These are phyloP conservation scores for Syzygium aromaticum DNA, from an alignment of 345 rosid species.

Conservation along the genomic window DNA sequence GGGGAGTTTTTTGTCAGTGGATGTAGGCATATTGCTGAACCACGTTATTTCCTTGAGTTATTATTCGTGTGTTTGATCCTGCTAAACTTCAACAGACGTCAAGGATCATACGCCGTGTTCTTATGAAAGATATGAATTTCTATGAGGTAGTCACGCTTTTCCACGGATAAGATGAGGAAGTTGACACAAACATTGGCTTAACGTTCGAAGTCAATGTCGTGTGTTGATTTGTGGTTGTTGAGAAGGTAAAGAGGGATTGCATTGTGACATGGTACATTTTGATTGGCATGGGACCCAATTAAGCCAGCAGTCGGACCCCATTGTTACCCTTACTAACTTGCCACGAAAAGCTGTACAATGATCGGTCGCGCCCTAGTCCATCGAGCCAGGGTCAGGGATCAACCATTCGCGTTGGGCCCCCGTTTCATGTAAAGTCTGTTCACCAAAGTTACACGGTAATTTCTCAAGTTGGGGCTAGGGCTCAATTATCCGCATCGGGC, in stretches of 20 bases:
- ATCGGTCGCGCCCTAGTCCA: not conserved
- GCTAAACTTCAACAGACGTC: no score
- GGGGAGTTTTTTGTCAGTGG: no score
- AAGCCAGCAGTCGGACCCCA: not conserved
- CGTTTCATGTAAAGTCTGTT: not conserved
- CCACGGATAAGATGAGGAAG: not conserved
- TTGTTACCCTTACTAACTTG: fast-evolving
- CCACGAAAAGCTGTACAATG: not conserved
- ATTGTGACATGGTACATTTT: not conserved
- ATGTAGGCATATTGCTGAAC: no score
- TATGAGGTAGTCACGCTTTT: not conserved
- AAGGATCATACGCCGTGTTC: not conserved
- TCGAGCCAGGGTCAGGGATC: not conserved
- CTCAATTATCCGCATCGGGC: not conserved
- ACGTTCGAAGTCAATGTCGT: not conserved
- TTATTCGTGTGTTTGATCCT: no score
- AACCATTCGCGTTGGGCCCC: fast-evolving
- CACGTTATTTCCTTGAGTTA: no score
- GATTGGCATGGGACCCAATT: not conserved
- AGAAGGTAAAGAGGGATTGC: not conserved
- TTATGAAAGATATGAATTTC: not conserved
- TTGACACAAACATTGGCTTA: not conserved
- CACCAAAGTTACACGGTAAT: fast-evolving
- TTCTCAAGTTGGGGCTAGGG: fast-evolving
- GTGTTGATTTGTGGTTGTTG: not conserved